Percentiles rank a stretch among this genome's conserved stretches.
Conservation (phyloP, 108 stramenopile genomes). For the Nitzschia sp. region DNA sequence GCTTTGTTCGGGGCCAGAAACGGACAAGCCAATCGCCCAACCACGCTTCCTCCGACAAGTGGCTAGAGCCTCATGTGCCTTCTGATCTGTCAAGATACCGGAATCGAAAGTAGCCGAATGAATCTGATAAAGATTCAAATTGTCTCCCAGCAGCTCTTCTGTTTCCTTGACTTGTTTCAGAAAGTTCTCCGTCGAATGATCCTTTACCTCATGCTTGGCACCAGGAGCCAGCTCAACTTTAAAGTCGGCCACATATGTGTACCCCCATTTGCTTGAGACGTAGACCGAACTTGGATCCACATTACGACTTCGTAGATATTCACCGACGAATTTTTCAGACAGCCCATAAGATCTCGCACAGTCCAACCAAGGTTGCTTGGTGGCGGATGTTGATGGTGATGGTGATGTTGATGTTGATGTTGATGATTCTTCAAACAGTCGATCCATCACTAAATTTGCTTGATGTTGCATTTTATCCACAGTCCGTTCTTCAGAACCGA, state of each 20-base stretch:
- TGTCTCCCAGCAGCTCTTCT: constrained; percentile 47
- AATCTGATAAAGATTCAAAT: constrained; percentile 74
- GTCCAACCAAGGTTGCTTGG: constrained; percentile 55
- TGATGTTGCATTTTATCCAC: constrained; percentile 59
- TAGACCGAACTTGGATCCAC: constrained; percentile 49
- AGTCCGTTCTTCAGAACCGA: constrained; percentile 34
- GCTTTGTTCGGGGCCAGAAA: constrained; percentile 65
- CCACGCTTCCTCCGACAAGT: constrained; percentile 52
- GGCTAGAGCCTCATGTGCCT: constrained; percentile 58
- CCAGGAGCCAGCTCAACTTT: constrained; percentile 56
- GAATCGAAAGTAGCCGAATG: constrained; percentile 85
- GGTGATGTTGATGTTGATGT: no score
- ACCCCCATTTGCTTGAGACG: constrained; percentile 77
- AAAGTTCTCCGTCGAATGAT: constrained; percentile 76
- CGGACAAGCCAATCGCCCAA: constrained; percentile 73
- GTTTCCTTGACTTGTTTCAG: constrained; percentile 66
- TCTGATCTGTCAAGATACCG: constrained; percentile 54
- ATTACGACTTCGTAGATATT: constrained; percentile 54
- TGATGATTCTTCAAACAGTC: constrained; percentile 27
- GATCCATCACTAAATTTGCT: constrained; percentile 64
- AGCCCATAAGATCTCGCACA: constrained; percentile 81
- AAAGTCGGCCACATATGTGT: constrained; percentile 81
- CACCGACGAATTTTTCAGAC: constrained; percentile 72
- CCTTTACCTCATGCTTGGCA: constrained; percentile 78
- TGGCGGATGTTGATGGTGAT: no score